phyloP scores from a whole-genome alignment of 2,329 filamentous ascomycete species.

The Dendryphion nanum region DNA sequence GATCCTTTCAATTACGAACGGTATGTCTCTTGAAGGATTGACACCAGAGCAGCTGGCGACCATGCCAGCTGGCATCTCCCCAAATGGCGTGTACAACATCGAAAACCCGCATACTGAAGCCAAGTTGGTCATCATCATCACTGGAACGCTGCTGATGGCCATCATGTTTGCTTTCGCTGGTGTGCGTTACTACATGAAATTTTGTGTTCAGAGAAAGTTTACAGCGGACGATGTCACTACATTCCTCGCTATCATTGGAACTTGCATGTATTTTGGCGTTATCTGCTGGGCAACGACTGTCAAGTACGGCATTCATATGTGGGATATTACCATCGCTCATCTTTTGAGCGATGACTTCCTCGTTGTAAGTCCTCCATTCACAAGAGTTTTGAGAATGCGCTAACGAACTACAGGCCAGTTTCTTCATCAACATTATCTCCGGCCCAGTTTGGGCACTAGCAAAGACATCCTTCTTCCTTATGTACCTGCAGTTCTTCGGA shows the following conservation, averaged over 20 bases:
- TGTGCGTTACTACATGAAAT: constrained; percentile 1
- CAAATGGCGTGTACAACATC: constrained; percentile 1
- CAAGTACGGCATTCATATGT: constrained; percentile 6
- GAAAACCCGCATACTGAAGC: neutral
- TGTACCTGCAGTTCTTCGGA: constrained; percentile 8
- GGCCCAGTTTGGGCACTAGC: constrained; percentile 3
- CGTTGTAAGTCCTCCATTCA: neutral
- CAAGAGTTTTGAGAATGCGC: neutral
- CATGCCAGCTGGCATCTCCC: constrained; percentile 2
- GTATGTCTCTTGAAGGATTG: neutral
- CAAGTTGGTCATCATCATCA: neutral
- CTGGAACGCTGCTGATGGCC: constrained; percentile 2
- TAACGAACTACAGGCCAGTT: constrained; percentile 3
- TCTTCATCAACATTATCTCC: constrained; percentile 3
- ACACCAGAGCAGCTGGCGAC: constrained; percentile 1
- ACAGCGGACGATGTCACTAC: constrained; percentile 2
- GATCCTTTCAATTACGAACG: neutral
- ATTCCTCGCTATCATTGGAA: constrained; percentile 1
- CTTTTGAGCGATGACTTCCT: constrained; percentile 1
- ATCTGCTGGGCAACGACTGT: constrained; percentile 1
- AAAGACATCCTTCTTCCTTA: constrained; percentile 8
- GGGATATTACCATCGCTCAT: constrained; percentile 3
- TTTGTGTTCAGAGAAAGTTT: constrained; percentile 2
- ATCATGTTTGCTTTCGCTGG: constrained; percentile 3
- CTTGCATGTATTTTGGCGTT: constrained; percentile 2